Percentiles rank a stretch among this genome's conserved stretches.
Conservation (phyloP, 371 early-diverging fungal genomes). For the Apophysomyces variabilis region DNA sequence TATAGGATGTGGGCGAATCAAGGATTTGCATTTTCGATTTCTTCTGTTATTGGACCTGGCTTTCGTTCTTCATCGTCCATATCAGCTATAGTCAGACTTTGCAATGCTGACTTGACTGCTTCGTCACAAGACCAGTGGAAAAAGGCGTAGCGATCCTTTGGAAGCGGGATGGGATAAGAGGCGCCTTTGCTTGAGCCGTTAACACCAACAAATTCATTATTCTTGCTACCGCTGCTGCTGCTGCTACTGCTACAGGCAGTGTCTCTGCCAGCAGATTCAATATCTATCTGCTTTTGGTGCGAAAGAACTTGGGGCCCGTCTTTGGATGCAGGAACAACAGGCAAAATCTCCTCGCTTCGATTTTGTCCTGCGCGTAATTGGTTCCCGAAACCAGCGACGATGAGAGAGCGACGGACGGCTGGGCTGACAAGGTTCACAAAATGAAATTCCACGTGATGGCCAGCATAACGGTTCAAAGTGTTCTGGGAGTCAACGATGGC, state of each 20-base stretch:
- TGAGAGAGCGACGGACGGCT: constrained; percentile 20
- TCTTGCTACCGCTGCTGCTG: background rate
- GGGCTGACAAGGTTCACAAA: constrained; percentile 25
- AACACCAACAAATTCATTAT: constrained; percentile 5
- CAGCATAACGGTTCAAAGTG: constrained; percentile 44
- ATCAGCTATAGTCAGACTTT: constrained; percentile 1
- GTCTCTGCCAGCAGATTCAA: background rate
- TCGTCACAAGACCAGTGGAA: constrained; percentile 57
- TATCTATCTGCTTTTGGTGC: background rate
- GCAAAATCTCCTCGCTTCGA: constrained; percentile 34
- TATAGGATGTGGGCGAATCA: background rate
- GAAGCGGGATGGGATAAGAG: constrained; percentile 28
- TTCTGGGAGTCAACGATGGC: constrained; percentile 45
- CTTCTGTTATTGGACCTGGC: background rate
- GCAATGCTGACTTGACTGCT: constrained; percentile 44
- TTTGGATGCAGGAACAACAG: constrained; percentile 44
- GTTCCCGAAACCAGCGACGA: constrained; percentile 29
- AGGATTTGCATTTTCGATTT: background rate
- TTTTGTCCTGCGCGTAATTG: constrained; percentile 11
- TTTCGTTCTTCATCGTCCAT: background rate
- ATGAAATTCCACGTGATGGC: constrained; percentile 32
- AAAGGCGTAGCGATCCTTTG: constrained; percentile 48
- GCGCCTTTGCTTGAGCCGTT: background rate
- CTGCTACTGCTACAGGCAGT: background rate
- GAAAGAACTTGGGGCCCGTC: constrained; percentile 29